A percentile compares a stretch with the other conserved stretches of the same genome.
These are phyloP conservation scores for Micromonas pusilla DNA, from an alignment of 139 green algal genomes.

Conservation along the genomic window DNA sequence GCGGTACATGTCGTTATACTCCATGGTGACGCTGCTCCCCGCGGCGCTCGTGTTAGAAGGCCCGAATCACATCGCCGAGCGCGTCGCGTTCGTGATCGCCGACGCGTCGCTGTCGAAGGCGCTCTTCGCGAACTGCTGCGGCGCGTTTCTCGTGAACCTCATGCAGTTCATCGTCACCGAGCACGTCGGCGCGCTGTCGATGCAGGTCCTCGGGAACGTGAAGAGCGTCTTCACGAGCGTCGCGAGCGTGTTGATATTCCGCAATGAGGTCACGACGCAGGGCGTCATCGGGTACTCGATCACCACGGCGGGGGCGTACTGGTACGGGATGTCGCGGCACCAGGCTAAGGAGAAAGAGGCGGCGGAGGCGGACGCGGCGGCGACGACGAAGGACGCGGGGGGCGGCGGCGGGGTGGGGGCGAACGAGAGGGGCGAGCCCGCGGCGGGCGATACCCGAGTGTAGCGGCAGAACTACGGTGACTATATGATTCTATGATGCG, in stretches of 20 bases:
- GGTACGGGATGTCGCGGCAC: too few species aligned
- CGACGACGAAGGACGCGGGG: too few species aligned
- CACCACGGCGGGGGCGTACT: constrained; percentile 61
- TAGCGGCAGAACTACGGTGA: too few species aligned
- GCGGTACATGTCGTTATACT: background rate
- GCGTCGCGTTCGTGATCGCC: background rate
- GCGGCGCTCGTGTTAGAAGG: background rate
- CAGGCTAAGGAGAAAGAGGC: background rate
- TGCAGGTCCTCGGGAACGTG: constrained; percentile 94
- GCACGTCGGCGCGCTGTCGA: constrained; percentile 82
- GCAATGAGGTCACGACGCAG: constrained; percentile 68
- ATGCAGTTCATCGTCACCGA: constrained; percentile 96
- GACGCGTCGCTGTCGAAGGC: background rate
- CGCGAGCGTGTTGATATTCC: constrained; percentile 73
- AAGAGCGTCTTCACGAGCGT: constrained; percentile 85
- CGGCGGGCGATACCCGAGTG: too few species aligned
- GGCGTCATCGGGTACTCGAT: constrained; percentile 70
- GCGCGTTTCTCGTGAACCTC: constrained; percentile 92
- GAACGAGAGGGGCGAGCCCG: too few species aligned
- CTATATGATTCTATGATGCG: too few species aligned
- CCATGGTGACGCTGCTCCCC: background rate
- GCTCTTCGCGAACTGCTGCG: constrained; percentile 54
- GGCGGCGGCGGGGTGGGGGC: too few species aligned
- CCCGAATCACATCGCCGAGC: background rate
- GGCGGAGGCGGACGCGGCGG: background rate